A percentile compares a stretch with the other conserved stretches of the same genome.
Evolutionary conservation across 1,284 basidiomycete genomes (phyloP).

Genomic region (Cutaneotrichosporon sp.): DNA sequence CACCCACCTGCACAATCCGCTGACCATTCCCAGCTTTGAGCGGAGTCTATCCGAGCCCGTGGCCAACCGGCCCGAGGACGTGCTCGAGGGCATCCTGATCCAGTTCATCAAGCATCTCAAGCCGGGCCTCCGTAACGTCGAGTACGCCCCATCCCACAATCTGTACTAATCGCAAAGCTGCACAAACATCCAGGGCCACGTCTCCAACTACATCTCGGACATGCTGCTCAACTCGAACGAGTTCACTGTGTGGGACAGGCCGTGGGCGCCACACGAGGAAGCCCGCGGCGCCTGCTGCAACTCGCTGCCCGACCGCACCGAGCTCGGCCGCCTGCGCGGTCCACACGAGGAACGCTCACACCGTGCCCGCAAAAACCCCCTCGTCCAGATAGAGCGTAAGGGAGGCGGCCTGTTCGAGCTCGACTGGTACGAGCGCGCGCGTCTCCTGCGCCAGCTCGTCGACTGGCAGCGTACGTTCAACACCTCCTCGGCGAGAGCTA

Average conservation of each 20-base stretch:
- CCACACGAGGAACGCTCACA: constrained; percentile 25
- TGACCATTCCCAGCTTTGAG: constrained; percentile 31
- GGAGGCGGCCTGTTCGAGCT: constrained; percentile 42
- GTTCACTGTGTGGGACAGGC: constrained; percentile 44
- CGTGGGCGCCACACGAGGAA: constrained; percentile 42
- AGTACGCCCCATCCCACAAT: neutral
- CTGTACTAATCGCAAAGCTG: constrained; percentile 22
- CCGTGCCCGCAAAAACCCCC: constrained; percentile 29
- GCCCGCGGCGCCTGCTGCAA: constrained; percentile 35
- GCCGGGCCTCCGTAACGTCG: constrained; percentile 6
- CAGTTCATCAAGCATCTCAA: constrained; percentile 37
- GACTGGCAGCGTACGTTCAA: constrained; percentile 44
- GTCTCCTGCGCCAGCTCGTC: constrained; percentile 43
- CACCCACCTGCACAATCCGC: neutral
- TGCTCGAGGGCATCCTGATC: constrained; percentile 40
- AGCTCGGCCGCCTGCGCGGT: constrained; percentile 34
- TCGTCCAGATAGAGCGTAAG: constrained; percentile 26
- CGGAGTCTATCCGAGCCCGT: constrained; percentile 33
- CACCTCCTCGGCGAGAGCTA: neutral
- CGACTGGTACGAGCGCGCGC: constrained; percentile 38
- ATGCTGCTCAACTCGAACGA: constrained; percentile 29
- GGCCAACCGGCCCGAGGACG: constrained; percentile 42
- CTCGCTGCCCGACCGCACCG: constrained; percentile 17
- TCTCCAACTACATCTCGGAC: constrained; percentile 39
- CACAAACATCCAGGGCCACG: constrained; percentile 36